phyloP scores from a whole-genome alignment of 192 early-diverging fungal species.

The Podila clonocystis region DNA sequence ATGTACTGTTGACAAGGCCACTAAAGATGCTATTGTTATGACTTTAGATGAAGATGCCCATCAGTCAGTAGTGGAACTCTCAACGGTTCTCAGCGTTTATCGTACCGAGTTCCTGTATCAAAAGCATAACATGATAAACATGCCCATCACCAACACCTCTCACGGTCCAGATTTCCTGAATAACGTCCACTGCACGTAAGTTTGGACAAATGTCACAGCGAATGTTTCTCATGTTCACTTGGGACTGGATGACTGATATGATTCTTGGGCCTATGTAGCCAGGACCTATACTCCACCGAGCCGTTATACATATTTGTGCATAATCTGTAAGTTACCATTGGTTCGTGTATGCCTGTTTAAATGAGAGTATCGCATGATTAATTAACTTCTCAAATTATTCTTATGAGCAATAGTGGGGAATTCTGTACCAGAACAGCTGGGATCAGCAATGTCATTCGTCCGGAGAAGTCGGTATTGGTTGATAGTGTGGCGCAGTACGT shows the following conservation, averaged over 20 bases:
- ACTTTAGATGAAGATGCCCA: conserved; percentile 14
- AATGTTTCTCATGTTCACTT: too few species aligned
- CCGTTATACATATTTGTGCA: conserved; percentile 55
- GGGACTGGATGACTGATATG: too few species aligned
- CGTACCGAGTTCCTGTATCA: conserved; percentile 42
- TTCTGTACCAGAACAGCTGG: conserved; percentile 34
- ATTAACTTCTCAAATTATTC: neutral
- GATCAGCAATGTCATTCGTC: conserved; percentile 32
- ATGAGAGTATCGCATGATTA: neutral
- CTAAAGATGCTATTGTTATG: neutral
- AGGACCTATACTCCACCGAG: conserved; percentile 25
- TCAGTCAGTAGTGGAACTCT: conserved; percentile 13
- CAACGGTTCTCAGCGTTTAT: conserved; percentile 40
- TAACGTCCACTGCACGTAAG: conserved; percentile 51
- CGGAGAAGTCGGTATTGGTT: conserved; percentile 33
- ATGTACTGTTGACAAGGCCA: neutral
- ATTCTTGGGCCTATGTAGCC: conserved; percentile 12
- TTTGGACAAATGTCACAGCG: neutral
- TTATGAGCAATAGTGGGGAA: conserved; percentile 17
- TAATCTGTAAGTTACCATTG: conserved; percentile 40
- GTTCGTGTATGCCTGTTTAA: neutral
- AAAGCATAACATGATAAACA: conserved; percentile 39
- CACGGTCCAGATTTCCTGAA: conserved; percentile 30
- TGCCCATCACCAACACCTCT: conserved; percentile 39
- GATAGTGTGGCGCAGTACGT: conserved; percentile 46